These are phyloP conservation scores for Fonsecaea multimorphosa DNA, from an alignment of 2,329 filamentous ascomycete species.

Conservation along the genomic window DNA sequence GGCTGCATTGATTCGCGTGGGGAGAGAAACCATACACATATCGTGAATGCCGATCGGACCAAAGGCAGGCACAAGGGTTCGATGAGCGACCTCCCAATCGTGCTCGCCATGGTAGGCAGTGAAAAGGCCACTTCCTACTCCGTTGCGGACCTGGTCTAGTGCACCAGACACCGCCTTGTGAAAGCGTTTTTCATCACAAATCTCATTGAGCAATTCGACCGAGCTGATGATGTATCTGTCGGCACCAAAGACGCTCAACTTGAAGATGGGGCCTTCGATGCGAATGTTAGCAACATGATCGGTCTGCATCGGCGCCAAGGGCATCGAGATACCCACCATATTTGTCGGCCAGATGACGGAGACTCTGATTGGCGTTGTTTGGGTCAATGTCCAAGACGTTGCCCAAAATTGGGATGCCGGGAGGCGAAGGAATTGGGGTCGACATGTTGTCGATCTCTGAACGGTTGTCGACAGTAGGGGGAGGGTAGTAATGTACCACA, in stretches of 20 bases:
- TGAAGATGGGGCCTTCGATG: slow-evolving; percentile 63
- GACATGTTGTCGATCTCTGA: slow-evolving; percentile 46
- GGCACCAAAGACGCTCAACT: slow-evolving; percentile 58
- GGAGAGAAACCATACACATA: slow-evolving; percentile 49
- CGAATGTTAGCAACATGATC: neutral
- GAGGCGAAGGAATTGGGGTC: slow-evolving; percentile 58
- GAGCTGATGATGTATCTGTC: slow-evolving; percentile 59
- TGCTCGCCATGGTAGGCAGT: slow-evolving; percentile 58
- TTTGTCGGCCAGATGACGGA: slow-evolving; percentile 56
- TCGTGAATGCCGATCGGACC: slow-evolving; percentile 52
- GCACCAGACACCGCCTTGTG: slow-evolving; percentile 61
- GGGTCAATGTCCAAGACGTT: slow-evolving; percentile 60
- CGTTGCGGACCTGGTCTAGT: slow-evolving; percentile 64
- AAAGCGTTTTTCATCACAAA: slow-evolving; percentile 71
- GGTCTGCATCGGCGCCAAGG: neutral
- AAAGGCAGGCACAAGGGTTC: slow-evolving; percentile 55
- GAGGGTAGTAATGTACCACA: neutral
- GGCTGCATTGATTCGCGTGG: neutral
- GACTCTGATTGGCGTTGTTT: slow-evolving; percentile 58
- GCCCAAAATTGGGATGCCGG: slow-evolving; percentile 58
- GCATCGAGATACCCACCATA: slow-evolving; percentile 48
- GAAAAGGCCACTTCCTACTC: slow-evolving; percentile 70
- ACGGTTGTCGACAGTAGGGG: neutral
- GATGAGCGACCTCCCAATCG: slow-evolving; percentile 70
- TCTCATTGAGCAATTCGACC: slow-evolving; percentile 65